phyloP scores from a whole-genome alignment of 2,329 filamentous ascomycete species.

The Eutypella sp. region DNA sequence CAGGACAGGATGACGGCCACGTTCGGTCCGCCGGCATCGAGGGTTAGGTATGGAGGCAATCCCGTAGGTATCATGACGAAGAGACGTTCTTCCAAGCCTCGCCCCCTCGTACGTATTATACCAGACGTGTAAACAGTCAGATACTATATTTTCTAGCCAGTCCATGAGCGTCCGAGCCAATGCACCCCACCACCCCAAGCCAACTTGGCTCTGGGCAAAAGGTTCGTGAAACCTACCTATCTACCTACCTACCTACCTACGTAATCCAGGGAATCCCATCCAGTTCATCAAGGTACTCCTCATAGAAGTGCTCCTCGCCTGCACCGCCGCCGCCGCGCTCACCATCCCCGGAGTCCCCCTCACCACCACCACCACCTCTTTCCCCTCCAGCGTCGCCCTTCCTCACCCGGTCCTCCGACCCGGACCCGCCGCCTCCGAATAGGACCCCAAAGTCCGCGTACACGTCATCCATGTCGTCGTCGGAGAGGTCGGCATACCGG shows the following conservation, averaged over 20 bases:
- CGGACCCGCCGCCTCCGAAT: slow-evolving; percentile 32
- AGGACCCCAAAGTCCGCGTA: slow-evolving; percentile 52
- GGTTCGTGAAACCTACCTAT: not conserved
- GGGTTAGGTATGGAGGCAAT: no score
- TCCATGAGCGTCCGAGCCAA: no score
- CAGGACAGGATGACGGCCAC: no score
- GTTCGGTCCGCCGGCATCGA: no score
- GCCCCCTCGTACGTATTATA: no score
- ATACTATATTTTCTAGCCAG: no score
- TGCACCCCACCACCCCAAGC: no score
- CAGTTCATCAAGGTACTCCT: slow-evolving; percentile 52
- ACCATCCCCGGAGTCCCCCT: slow-evolving; percentile 12
- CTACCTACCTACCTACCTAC: not conserved
- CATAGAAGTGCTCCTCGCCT: slow-evolving; percentile 40
- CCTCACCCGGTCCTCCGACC: not conserved
- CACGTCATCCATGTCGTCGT: slow-evolving; percentile 45
- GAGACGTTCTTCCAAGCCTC: no score
- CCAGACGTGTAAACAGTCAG: no score
- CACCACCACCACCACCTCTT: not conserved
- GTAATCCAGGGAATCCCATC: slow-evolving; percentile 48
- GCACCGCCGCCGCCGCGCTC: slow-evolving; percentile 11
- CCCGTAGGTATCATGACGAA: no score
- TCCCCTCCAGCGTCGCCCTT: not conserved
- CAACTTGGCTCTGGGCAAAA: no score
- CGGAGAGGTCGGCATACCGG: slow-evolving; percentile 33